Evolutionary conservation across 495 filamentous ascomycete genomes (phyloP).

Genomic region (Rostrohypoxylon terebratum): DNA sequence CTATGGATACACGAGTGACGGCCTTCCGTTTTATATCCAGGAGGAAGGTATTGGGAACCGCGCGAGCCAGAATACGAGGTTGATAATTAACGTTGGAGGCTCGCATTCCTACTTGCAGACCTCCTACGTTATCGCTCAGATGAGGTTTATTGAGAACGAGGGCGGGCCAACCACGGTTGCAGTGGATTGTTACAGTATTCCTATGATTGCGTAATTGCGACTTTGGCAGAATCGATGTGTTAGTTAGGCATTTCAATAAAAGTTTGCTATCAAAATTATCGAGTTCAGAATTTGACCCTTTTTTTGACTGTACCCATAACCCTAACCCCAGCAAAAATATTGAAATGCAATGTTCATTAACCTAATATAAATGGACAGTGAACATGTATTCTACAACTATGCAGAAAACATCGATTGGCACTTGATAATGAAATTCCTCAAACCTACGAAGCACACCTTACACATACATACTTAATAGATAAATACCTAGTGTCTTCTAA

Average conservation of each 20-base stretch:
- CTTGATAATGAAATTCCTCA: background rate
- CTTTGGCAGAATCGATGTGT: background rate
- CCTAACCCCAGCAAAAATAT: background rate
- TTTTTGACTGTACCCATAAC: background rate
- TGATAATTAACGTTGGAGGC: constrained; percentile 1
- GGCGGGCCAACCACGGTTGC: background rate
- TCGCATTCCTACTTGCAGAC: background rate
- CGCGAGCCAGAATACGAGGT: background rate
- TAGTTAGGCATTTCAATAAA: background rate
- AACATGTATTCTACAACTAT: background rate
- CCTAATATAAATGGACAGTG: too few species aligned
- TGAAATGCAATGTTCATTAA: too few species aligned
- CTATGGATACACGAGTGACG: background rate
- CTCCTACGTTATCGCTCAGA: constrained; percentile 1
- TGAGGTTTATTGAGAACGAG: constrained; percentile 6
- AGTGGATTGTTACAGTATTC: constrained; percentile 6
- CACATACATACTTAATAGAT: background rate
- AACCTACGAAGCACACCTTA: background rate
- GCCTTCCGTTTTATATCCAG: constrained; percentile 4
- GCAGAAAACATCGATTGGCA: background rate
- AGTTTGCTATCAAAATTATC: background rate
- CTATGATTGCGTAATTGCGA: background rate
- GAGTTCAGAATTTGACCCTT: background rate
- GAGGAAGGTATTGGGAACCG: constrained; percentile 9
- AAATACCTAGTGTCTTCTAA: background rate